Evolutionary conservation across 2,329 filamentous ascomycete genomes (phyloP).

Genomic region (Neoascochyta sp.): DNA sequence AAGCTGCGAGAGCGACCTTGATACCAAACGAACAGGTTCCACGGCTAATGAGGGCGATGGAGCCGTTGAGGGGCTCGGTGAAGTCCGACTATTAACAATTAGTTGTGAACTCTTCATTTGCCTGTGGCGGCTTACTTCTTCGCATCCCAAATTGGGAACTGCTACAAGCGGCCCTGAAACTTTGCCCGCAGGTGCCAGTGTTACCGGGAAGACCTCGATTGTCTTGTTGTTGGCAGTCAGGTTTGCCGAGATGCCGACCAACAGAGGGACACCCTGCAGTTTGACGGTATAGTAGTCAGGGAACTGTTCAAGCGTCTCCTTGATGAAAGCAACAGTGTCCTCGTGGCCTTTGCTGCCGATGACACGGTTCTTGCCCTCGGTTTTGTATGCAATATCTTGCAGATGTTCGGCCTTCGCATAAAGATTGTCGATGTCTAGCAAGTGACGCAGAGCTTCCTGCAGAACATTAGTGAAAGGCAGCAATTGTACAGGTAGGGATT

Average conservation of each 20-base stretch:
- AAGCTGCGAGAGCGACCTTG: constrained; percentile 62
- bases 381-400: constrained; percentile 40
- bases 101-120: not conserved
- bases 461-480: constrained; percentile 1
- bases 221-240: constrained; percentile 29
- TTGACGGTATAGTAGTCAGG: constrained; percentile 39
- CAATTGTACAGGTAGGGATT: not conserved
- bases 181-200: constrained; percentile 30
- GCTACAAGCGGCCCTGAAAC: constrained; percentile 29
- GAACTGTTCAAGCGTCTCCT: constrained; percentile 25
- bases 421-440: constrained; percentile 25
- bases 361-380: constrained; percentile 40
- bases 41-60: constrained; percentile 67
- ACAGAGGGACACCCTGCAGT: constrained; percentile 26
- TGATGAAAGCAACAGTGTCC: constrained; percentile 40
- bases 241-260: constrained; percentile 24
- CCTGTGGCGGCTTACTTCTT: constrained; percentile 18
- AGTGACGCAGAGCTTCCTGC: constrained; percentile 22
- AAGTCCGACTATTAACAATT: constrained; percentile 53
- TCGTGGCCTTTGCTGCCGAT: constrained; percentile 41
- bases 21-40: constrained; percentile 67
- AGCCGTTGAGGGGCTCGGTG: constrained; percentile 55
- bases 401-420: constrained; percentile 30
- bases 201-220: constrained; percentile 24
- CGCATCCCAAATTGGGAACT: constrained; percentile 35